Evolutionary conservation across 2,329 filamentous ascomycete species (phyloP).

Genomic region (Venturia oleaginea): DNA sequence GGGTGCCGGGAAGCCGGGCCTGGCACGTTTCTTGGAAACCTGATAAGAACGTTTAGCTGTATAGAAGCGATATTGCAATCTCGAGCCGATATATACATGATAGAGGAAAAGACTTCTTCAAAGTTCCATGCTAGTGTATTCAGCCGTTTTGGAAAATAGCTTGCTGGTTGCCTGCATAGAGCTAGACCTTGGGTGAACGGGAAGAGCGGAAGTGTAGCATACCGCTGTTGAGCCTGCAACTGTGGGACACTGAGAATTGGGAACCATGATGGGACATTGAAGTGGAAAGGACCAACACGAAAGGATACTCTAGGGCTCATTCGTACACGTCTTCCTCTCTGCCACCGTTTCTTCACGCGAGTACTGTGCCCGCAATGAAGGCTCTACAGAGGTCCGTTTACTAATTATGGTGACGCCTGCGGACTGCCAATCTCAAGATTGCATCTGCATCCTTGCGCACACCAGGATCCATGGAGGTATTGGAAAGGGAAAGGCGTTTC

Average conservation of each 20-base stretch:
- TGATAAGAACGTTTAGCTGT: background rate
- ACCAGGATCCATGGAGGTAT: background rate
- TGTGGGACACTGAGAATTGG: background rate
- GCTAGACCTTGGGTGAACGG: background rate
- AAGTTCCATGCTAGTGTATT: background rate
- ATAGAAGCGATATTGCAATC: constrained; percentile 4
- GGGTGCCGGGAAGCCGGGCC: background rate
- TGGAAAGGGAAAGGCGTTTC: background rate
- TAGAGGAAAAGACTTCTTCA: background rate
- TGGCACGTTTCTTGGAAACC: background rate
- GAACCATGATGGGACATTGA: background rate
- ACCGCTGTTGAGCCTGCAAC: background rate
- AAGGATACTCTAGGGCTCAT: no score
- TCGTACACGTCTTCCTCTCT: background rate
- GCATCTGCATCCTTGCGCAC: background rate
- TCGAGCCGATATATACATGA: background rate
- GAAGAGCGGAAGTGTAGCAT: background rate
- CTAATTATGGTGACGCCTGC: background rate
- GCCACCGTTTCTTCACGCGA: background rate
- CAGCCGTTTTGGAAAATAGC: background rate
- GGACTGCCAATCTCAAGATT: background rate
- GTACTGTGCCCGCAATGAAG: background rate
- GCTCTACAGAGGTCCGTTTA: background rate
- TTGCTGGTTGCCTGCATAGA: background rate
- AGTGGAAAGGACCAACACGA: background rate